These are phyloP conservation scores for Perkinsus olseni DNA, from an alignment of 169 alveolate species.

Conservation along the genomic window DNA sequence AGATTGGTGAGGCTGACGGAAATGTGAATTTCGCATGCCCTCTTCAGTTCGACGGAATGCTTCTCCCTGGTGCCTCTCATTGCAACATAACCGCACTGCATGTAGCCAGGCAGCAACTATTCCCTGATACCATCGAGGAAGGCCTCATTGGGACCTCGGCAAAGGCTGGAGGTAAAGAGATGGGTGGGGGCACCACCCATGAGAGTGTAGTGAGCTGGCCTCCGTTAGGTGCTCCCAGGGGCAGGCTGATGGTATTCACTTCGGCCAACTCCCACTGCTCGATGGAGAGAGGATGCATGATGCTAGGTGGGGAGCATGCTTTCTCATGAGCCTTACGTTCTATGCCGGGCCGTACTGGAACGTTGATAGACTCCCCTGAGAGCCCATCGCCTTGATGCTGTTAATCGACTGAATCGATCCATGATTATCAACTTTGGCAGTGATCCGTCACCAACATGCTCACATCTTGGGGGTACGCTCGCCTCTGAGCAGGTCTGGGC, in stretches of 20 bases:
- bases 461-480: too few species aligned
- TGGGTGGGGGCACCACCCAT: not conserved
- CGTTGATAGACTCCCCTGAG: too few species aligned
- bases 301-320: not conserved
- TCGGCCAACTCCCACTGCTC: not conserved
- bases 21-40: not conserved
- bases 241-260: not conserved
- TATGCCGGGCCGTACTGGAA: too few species aligned
- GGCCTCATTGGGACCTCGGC: constrained; percentile 4
- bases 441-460: too few species aligned
- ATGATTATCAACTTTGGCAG: too few species aligned
- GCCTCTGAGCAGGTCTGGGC: constrained; percentile 1
- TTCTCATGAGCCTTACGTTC: too few species aligned
- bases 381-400: too few species aligned
- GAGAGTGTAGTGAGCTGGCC: not conserved
- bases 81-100: constrained; percentile 19
- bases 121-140: constrained; percentile 10
- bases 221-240: not conserved
- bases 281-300: not conserved
- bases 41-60: constrained; percentile 18
- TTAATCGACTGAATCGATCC: not conserved
- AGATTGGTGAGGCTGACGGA: not conserved
- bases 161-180: not conserved
- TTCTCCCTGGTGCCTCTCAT: constrained; percentile 22
- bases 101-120: constrained; percentile 16